These are phyloP conservation scores for Gymnopus androsaceus DNA, from an alignment of 1,284 basidiomycete species.

Conservation along the genomic window DNA sequence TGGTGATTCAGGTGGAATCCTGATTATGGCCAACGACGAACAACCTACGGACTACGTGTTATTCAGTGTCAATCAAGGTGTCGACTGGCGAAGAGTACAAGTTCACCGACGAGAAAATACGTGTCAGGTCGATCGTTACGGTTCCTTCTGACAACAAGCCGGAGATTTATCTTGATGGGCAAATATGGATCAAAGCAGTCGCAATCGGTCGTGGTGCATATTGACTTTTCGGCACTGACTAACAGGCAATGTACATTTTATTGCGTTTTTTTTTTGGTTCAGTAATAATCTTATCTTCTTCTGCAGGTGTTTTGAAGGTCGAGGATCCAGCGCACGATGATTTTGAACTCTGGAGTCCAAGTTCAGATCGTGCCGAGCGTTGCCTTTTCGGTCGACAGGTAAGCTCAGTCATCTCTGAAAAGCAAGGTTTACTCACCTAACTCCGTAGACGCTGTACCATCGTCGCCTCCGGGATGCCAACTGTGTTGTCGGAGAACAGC, in stretches of 20 bases:
- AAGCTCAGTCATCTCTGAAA: slow-evolving; percentile 14
- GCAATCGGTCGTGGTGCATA: slow-evolving; percentile 71
- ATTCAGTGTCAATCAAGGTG: slow-evolving; percentile 88
- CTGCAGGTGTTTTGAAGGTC: slow-evolving; percentile 64
- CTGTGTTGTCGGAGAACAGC: slow-evolving; percentile 79
- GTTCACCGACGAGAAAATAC: slow-evolving; percentile 63
- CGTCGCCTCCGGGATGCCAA: slow-evolving; percentile 79
- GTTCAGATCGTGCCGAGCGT: slow-evolving; percentile 76
- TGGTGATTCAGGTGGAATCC: slow-evolving; percentile 93
- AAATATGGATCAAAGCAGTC: slow-evolving; percentile 50
- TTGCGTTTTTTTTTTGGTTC: background rate
- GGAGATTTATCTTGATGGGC: slow-evolving; percentile 89
- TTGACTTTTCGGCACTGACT: slow-evolving; percentile 88
- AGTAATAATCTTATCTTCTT: slow-evolving; percentile 17
- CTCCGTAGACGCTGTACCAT: slow-evolving; percentile 79
- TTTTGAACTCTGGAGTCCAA: slow-evolving; percentile 94
- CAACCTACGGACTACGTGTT: slow-evolving; percentile 87
- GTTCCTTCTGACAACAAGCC: slow-evolving; percentile 89
- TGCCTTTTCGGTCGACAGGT: slow-evolving; percentile 90
- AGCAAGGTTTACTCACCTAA: background rate
- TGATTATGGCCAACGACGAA: slow-evolving; percentile 95
- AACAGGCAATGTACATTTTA: slow-evolving; percentile 64
- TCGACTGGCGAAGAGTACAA: slow-evolving; percentile 86
- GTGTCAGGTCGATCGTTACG: slow-evolving; percentile 81
- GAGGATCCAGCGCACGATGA: slow-evolving; percentile 83